Percentiles rank a stretch among this genome's conserved stretches.
phyloP scores from a whole-genome alignment of 78 protist species.

The Emiliania huxleyi region DNA sequence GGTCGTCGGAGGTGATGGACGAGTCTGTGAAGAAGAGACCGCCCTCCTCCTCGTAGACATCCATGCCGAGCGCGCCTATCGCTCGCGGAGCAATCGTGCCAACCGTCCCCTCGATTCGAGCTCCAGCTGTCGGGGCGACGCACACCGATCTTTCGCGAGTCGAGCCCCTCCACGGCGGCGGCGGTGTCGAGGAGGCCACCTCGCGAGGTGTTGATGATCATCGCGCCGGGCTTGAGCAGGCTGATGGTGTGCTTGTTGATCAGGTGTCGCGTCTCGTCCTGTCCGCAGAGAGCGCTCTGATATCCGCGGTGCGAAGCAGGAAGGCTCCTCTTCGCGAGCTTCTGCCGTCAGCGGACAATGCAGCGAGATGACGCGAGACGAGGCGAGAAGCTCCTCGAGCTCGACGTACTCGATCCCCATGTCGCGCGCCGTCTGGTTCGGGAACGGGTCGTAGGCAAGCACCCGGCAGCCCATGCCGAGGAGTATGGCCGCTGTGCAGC shows the following conservation, averaged over 20 bases:
- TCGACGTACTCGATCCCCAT: slow-evolving; percentile 57
- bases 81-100: no score
- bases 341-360: slow-evolving; percentile 64
- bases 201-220: slow-evolving; percentile 79
- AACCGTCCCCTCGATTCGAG: no score
- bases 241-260: slow-evolving; percentile 61
- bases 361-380: slow-evolving; percentile 72
- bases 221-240: slow-evolving; percentile 67
- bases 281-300: no score
- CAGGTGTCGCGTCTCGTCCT: slow-evolving; percentile 69
- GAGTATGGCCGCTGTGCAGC: slow-evolving; percentile 18
- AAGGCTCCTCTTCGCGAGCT: no score
- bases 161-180: slow-evolving; percentile 35
- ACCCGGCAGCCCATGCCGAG: slow-evolving; percentile 57
- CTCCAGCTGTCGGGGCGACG: no score
- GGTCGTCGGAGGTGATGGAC: not conserved
- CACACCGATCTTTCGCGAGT: not conserved
- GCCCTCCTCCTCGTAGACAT: slow-evolving; percentile 82
- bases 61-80: slow-evolving; percentile 61
- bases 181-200: slow-evolving; percentile 78
- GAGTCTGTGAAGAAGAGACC: slow-evolving; percentile 72
- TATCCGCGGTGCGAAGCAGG: no score
- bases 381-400: slow-evolving; percentile 57
- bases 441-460: slow-evolving; percentile 37
- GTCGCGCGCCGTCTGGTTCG: not conserved